These are phyloP conservation scores for Hymenoscyphus albidus DNA, from an alignment of 2,329 filamentous ascomycete genomes.

Conservation along the genomic window DNA sequence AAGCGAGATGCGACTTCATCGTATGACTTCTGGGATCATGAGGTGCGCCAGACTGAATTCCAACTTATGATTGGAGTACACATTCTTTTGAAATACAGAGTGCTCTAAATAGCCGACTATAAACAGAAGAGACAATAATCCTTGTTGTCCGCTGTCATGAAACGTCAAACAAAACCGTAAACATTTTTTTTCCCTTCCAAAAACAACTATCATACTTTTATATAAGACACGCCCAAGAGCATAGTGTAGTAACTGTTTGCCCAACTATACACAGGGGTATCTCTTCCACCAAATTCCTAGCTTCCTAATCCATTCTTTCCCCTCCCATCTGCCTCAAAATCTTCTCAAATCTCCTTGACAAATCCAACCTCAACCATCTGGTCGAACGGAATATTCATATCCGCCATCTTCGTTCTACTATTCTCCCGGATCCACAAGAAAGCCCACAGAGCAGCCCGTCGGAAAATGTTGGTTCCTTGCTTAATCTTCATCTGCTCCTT, in stretches of 20 bases:
- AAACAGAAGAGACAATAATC: too few species aligned
- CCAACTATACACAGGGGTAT: neutral
- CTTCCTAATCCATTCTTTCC: neutral
- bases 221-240: neutral
- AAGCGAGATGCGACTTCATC: too few species aligned
- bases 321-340: neutral
- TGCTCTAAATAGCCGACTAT: too few species aligned
- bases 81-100: too few species aligned
- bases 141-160: too few species aligned
- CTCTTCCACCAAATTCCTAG: neutral
- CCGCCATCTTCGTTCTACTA: conserved; percentile 61
- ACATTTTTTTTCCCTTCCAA: too few species aligned
- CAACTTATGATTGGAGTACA: too few species aligned
- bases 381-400: conserved; percentile 55
- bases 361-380: conserved; percentile 66
- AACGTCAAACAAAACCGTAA: too few species aligned
- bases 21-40: too few species aligned
- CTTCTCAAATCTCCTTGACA: conserved; percentile 56
- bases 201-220: too few species aligned
- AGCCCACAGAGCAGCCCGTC: conserved; percentile 46
- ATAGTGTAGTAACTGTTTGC: neutral
- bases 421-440: conserved; percentile 67
- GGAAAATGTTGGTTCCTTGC: conserved; percentile 37
- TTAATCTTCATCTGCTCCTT: conserved; percentile 58
- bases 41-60: too few species aligned